Evolutionary conservation across 345 rosid species (phyloP).

Genomic region (Lepidium sativum): DNA sequence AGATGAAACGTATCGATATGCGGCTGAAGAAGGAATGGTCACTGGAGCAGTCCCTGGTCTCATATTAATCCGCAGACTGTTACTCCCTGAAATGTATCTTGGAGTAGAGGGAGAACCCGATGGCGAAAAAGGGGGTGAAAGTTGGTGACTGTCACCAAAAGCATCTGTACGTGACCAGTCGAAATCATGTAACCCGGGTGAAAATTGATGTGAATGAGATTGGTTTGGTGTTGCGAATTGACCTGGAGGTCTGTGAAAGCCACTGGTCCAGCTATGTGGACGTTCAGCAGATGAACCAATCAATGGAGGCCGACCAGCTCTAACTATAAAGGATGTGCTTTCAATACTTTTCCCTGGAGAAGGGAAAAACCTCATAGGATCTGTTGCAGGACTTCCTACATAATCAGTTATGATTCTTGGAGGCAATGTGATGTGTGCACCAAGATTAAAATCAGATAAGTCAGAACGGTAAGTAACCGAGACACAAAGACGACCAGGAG

Average conservation of each 20-base stretch:
- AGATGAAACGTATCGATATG: constrained; percentile 52
- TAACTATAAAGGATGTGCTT: constrained; percentile 49
- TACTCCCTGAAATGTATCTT: constrained; percentile 32
- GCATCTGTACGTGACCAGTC: constrained; percentile 34
- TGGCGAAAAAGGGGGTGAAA: constrained; percentile 86
- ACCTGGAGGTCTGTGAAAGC: constrained; percentile 45
- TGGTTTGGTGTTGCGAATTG: constrained; percentile 36
- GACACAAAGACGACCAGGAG: constrained; percentile 58
- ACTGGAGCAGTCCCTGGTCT: constrained; percentile 79
- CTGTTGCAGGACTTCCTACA: constrained; percentile 80
- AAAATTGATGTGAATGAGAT: constrained; percentile 33
- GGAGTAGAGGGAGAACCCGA: constrained; percentile 65
- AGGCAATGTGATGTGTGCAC: constrained; percentile 49
- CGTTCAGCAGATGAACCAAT: constrained; percentile 47
- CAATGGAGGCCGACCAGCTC: constrained; percentile 44
- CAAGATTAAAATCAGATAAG: constrained; percentile 62
- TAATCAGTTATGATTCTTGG: constrained; percentile 76
- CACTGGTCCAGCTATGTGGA: constrained; percentile 95
- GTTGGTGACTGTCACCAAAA: constrained; percentile 57
- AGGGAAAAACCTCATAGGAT: constrained; percentile 70
- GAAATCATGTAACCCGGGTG: constrained; percentile 29
- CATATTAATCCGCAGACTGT: constrained; percentile 33
- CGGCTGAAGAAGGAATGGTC: constrained; percentile 52
- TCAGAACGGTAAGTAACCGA: constrained; percentile 60
- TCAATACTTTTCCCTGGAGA: constrained; percentile 45